These are phyloP conservation scores for Bauhinia variegata DNA, from an alignment of 306 rosid species.

Conservation along the genomic window DNA sequence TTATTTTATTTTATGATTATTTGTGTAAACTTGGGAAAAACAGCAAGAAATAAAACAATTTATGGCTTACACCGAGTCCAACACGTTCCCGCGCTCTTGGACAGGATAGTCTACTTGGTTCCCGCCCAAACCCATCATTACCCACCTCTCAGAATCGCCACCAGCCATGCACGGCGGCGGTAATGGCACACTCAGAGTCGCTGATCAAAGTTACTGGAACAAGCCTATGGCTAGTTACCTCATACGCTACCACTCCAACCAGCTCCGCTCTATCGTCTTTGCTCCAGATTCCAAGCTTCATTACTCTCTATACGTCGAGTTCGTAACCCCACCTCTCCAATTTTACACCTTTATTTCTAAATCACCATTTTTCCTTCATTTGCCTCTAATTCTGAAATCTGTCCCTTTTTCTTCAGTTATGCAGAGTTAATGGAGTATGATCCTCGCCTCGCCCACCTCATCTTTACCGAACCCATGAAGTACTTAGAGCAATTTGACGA, in stretches of 20 bases:
- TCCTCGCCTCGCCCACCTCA: constrained; percentile 59
- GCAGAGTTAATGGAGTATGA: constrained; percentile 76
- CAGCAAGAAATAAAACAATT: too few relatives aligned
- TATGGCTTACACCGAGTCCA: too few relatives aligned
- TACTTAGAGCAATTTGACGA: constrained; percentile 71
- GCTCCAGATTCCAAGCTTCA: constrained; percentile 72
- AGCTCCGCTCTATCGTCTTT: constrained; percentile 63
- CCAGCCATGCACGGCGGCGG: constrained; percentile 27
- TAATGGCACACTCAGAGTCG: background rate
- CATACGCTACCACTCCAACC: constrained; percentile 49
- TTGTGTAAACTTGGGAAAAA: too few relatives aligned
- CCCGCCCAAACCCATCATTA: constrained; percentile 15
- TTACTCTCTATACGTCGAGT: constrained; percentile 73
- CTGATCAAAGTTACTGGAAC: constrained; percentile 35
- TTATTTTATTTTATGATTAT: too few relatives aligned
- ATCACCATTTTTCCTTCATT: background rate
- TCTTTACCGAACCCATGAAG: constrained; percentile 63
- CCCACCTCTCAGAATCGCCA: background rate
- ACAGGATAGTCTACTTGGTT: background rate
- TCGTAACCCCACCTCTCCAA: background rate
- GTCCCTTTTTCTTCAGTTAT: constrained; percentile 41
- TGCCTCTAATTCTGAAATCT: background rate
- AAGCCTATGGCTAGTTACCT: constrained; percentile 61
- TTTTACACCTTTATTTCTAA: background rate
- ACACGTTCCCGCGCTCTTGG: too few relatives aligned